A percentile compares a stretch with the other conserved stretches of the same genome.
Conservation (phyloP, 192 early-diverging fungal species). For the Linnemannia schmuckeri region DNA sequence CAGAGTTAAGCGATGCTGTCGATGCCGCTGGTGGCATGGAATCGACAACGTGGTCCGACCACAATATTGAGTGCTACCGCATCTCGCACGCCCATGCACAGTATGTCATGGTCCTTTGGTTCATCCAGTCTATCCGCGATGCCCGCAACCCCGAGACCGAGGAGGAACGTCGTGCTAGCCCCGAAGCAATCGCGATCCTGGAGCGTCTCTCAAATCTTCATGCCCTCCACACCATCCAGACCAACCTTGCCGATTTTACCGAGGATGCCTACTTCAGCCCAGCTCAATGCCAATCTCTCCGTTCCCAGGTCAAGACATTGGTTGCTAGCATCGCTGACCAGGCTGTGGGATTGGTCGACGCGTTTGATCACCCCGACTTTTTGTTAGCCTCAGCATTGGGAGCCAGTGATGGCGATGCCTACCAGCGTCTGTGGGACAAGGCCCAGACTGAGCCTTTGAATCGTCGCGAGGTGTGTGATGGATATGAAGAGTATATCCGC, state of each 20-base stretch:
- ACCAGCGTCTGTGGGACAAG: slow-evolving; percentile 65
- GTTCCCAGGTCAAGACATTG: slow-evolving; percentile 48
- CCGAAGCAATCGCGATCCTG: slow-evolving; percentile 25
- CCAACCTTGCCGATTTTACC: slow-evolving; percentile 51
- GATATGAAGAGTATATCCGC: slow-evolving; percentile 35
- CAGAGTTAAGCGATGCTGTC: slow-evolving; percentile 57
- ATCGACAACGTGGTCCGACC: slow-evolving; percentile 41
- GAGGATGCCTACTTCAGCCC: slow-evolving; percentile 52
- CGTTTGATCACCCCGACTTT: slow-evolving; percentile 83
- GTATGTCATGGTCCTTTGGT: slow-evolving; percentile 65
- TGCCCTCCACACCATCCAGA: slow-evolving; percentile 54
- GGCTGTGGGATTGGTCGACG: slow-evolving; percentile 83
- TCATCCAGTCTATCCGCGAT: slow-evolving; percentile 49
- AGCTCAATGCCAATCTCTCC: slow-evolving; percentile 35
- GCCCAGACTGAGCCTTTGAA: slow-evolving; percentile 44
- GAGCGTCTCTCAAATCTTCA: slow-evolving; percentile 50
- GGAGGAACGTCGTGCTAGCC: slow-evolving; percentile 22
- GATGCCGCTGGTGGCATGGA: slow-evolving; percentile 35
- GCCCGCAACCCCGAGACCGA: slow-evolving; percentile 38
- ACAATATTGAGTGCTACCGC: slow-evolving; percentile 65
- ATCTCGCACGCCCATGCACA: slow-evolving; percentile 67
- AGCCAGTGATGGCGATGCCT: slow-evolving; percentile 81
- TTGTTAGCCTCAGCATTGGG: slow-evolving; percentile 82
- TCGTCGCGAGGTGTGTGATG: slow-evolving; percentile 30
- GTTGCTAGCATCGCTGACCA: slow-evolving; percentile 72